These are phyloP conservation scores for Xylariomycetidae sp. DNA, from an alignment of 2,329 filamentous ascomycete genomes.

Conservation along the genomic window DNA sequence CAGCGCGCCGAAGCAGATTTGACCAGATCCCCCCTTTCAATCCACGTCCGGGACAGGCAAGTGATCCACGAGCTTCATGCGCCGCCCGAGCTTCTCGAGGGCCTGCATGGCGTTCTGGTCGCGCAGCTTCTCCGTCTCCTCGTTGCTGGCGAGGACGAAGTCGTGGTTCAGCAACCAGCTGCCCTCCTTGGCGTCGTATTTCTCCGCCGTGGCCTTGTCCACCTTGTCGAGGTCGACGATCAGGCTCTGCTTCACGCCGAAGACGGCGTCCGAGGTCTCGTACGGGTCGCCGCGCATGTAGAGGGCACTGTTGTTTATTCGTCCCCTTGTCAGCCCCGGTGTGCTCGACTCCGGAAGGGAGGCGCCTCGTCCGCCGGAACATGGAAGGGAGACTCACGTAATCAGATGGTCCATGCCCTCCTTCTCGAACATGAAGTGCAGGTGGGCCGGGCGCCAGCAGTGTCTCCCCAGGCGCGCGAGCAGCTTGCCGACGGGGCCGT, in stretches of 20 bases:
- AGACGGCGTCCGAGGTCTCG: conserved; percentile 78
- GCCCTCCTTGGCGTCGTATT: conserved; percentile 60
- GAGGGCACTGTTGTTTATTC: conserved; percentile 36
- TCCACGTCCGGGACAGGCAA: conserved; percentile 66
- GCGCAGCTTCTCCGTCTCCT: conserved; percentile 61
- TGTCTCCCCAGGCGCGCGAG: conserved; percentile 63
- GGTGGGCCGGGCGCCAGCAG: conserved; percentile 68
- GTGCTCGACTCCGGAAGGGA: too few relatives aligned
- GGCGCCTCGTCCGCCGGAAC: too few relatives aligned
- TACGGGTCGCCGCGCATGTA: conserved; percentile 76
- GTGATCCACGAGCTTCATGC: conserved; percentile 69
- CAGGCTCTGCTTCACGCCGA: conserved; percentile 77
- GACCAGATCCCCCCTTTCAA: conserved; percentile 23
- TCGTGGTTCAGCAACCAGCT: conserved; percentile 62
- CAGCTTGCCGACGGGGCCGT: conserved; percentile 75
- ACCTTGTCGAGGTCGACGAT: conserved; percentile 56
- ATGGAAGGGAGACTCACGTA: conserved; percentile 53
- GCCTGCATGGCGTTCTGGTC: conserved; percentile 60
- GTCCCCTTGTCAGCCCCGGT: background rate
- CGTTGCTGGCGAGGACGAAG: conserved; percentile 69
- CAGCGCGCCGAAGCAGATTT: too few relatives aligned
- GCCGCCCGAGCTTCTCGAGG: conserved; percentile 58
- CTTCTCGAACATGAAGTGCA: conserved; percentile 89
- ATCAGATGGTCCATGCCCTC: conserved; percentile 72
- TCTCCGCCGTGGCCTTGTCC: conserved; percentile 45